Percentiles rank a stretch among this genome's conserved stretches.
These are phyloP conservation scores for Kwoniella shandongensis DNA, from an alignment of 768 basidiomycete species.

Conservation along the genomic window DNA sequence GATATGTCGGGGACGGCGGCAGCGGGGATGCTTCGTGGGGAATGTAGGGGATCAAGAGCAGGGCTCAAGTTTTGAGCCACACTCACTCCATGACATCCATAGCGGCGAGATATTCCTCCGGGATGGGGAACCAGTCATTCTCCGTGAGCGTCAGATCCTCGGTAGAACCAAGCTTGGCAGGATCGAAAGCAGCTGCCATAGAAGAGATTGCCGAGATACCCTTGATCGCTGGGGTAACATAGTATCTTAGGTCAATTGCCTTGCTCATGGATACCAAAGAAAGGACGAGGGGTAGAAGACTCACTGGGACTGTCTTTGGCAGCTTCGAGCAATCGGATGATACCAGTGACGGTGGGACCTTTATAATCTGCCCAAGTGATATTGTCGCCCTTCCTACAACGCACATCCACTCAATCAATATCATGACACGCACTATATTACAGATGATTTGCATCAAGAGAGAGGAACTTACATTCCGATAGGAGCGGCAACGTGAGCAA, in stretches of 20 bases:
- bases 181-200: conserved; percentile 11
- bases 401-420: too few relatives aligned
- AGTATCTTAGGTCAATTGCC: not conserved
- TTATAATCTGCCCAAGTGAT: not conserved
- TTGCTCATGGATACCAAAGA: not conserved
- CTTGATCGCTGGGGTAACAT: conserved; percentile 8
- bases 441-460: too few relatives aligned
- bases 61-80: too few relatives aligned
- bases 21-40: too few relatives aligned
- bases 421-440: too few relatives aligned
- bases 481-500: conserved; percentile 28
- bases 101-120: conserved; percentile 8
- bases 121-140: conserved; percentile 37
- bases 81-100: not conserved
- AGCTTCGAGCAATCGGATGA: not conserved
- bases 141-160: conserved; percentile 24
- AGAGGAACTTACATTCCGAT: conserved; percentile 10
- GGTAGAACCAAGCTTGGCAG: not conserved
- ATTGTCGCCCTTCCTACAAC: too few relatives aligned
- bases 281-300: not conserved
- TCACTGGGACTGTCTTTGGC: not conserved
- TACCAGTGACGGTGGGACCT: not conserved
- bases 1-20: too few relatives aligned
- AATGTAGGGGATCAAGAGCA: too few relatives aligned
- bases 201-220: conserved; percentile 14